Evolutionary conservation across 768 basidiomycete species (phyloP), one percentile per base, ranked within the genome.

Genomic region (Xerocomellus chrysenteron): DNA sequence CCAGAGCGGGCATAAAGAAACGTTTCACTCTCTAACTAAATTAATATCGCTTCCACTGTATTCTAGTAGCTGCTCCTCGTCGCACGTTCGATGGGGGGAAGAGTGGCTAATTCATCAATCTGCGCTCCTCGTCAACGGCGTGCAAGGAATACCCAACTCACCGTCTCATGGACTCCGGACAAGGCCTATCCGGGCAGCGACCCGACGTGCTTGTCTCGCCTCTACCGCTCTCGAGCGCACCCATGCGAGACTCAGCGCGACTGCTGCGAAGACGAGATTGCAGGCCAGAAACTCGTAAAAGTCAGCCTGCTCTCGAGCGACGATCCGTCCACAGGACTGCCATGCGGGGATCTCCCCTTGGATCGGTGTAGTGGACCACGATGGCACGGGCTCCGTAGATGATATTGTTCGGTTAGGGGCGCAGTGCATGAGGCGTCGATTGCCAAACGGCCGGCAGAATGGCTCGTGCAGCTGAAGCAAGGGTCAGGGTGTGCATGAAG

Each of bases 371-470:
- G 59, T 49, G 47, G 51, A 13, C 61, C 59, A 59, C 24, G 52
- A 53, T 19, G 68, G 63, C 37, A 54, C 19, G 60, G 60, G n/a
- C 50, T 44, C 52, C 65, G 57, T 33, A 62, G 63, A 17, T 66
- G 72, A 48, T 28, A 58, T 21, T 37, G 68, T 65, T 63, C 65
- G 73, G 47, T 70, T 62, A 57, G 66, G 68, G 24, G 82, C 67
- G 58, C 94, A 98, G 68, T 94, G 94, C 77, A 95, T 80, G 40
- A 94, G 80, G 19, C 91, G 85, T 24, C 95, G 85, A 73, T 95
- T 95, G 50, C 95, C 95, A 68, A 94, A 96, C n/a, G 95, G 94
- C 67, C 91, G 86, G 74, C 94, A 98, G 72, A 90, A 96, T 2
- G 94, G 94, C 75, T 94, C 84, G 64, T 86, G 76, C 35, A 91